Evolutionary conservation across 257 asterid genomes (phyloP).

Genomic region (Solanum commersonii): DNA sequence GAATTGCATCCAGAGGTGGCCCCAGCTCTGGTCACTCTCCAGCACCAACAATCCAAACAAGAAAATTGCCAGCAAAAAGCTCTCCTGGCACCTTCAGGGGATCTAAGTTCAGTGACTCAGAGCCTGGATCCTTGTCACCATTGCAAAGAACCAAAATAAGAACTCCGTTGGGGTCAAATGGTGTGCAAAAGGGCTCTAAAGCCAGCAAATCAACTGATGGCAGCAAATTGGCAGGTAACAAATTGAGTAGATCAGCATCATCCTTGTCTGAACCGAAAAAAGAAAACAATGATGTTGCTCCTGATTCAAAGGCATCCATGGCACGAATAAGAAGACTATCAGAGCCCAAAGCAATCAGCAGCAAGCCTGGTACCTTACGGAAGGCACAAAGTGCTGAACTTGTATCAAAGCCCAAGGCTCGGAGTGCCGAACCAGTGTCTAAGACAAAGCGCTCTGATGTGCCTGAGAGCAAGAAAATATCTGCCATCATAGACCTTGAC

Average conservation of each 20-base stretch:
- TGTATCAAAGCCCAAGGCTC: conserved; percentile 30
- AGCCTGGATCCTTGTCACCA: conserved; percentile 83
- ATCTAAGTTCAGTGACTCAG: conserved; percentile 85
- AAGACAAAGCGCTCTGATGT: conserved; percentile 49
- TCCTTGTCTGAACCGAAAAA: conserved; percentile 60
- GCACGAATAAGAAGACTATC: conserved; percentile 74
- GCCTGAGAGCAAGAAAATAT: conserved; percentile 63
- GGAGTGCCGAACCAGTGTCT: conserved; percentile 18
- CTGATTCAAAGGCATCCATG: conserved; percentile 62
- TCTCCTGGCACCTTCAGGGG: conserved; percentile 59
- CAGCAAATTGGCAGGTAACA: conserved; percentile 41
- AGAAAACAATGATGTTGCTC: conserved; percentile 35
- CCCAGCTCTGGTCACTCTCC: conserved; percentile 32
- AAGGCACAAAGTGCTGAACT: conserved; percentile 48
- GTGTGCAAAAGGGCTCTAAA: conserved; percentile 36
- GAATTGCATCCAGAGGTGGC: conserved; percentile 68
- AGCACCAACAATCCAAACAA: conserved; percentile 29
- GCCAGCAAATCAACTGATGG: conserved; percentile 41
- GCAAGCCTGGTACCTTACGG: conserved; percentile 23
- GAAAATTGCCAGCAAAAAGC: conserved; percentile 47
- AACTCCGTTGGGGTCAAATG: conserved; percentile 40
- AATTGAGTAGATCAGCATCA: conserved; percentile 60
- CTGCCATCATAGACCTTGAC: conserved; percentile 74
- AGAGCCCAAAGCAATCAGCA: conserved; percentile 57
- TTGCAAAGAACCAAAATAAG: conserved; percentile 85